Evolutionary conservation across 108 stramenopile species (phyloP).

Genomic region (Aurantiochytrium sp.): DNA sequence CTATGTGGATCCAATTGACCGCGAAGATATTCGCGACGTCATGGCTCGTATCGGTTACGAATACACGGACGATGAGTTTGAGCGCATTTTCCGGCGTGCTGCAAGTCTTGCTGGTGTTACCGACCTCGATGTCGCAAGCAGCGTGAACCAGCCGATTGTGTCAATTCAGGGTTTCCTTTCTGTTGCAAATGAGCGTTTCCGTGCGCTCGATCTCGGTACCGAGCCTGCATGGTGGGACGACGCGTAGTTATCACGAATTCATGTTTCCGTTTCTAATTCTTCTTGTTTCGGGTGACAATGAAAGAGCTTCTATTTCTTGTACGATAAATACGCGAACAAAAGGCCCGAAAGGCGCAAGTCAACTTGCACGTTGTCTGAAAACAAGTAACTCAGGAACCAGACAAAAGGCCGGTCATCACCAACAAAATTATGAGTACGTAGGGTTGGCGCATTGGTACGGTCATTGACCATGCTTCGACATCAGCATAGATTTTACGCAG

Average conservation of each 20-base stretch:
- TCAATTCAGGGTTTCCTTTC: neutral
- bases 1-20: constrained; percentile 31
- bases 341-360: too few species aligned
- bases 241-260: neutral
- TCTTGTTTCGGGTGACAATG: too few species aligned
- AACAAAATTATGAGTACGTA: too few species aligned
- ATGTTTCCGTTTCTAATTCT: too few species aligned
- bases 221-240: neutral
- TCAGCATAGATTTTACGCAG: too few species aligned
- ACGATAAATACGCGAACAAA: too few species aligned
- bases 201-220: neutral
- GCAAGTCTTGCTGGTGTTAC: neutral
- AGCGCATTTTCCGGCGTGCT: neutral
- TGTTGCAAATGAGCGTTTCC: neutral
- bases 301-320: too few species aligned
- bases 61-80: neutral
- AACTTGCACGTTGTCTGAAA: too few species aligned
- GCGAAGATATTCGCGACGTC: constrained; percentile 36
- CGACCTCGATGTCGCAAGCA: neutral
- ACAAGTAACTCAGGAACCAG: too few species aligned
- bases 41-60: constrained; percentile 16
- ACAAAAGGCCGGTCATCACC: too few species aligned
- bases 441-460: too few species aligned
- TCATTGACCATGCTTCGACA: too few species aligned
- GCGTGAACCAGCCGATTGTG: neutral